Conservation (phyloP, 371 early-diverging fungal genomes). For the Mortierella sp. region DNA sequence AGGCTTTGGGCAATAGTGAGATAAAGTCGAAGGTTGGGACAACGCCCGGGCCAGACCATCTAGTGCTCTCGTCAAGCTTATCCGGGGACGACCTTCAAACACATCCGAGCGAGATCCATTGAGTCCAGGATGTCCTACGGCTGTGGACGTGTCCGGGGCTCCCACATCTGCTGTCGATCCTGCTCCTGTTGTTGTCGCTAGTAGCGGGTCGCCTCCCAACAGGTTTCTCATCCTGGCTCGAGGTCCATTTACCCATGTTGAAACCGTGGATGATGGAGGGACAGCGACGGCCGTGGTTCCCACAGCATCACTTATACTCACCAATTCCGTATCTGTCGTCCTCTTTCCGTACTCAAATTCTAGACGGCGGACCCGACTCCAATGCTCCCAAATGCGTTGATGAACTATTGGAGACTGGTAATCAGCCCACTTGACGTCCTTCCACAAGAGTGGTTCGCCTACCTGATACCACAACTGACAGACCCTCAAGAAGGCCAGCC, state of each 20-base stretch:
- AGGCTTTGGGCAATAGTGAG: slow-evolving; percentile 7
- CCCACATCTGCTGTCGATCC: not conserved
- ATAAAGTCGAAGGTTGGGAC: slow-evolving; percentile 5
- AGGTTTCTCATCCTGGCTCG: slow-evolving; percentile 16
- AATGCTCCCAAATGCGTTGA: slow-evolving; percentile 23
- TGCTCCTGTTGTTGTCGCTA: not conserved
- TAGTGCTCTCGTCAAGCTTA: slow-evolving; percentile 14
- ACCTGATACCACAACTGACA: slow-evolving; percentile 28
- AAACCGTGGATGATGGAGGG: not conserved
- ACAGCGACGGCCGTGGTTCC: not conserved
- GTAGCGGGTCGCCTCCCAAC: slow-evolving; percentile 6
- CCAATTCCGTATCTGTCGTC: slow-evolving; percentile 22
- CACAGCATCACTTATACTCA: not conserved
- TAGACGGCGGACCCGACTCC: slow-evolving; percentile 12
- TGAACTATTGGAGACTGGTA: slow-evolving; percentile 13
- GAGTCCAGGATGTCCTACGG: too few relatives aligned
- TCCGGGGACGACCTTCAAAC: slow-evolving; percentile 13
- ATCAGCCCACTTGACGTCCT: slow-evolving; percentile 18
- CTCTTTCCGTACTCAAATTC: slow-evolving; percentile 28
- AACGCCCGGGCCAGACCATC: slow-evolving; percentile 13
- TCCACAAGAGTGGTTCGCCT: slow-evolving; percentile 28
- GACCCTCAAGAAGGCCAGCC: slow-evolving; percentile 26
- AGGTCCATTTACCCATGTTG: slow-evolving; percentile 11
- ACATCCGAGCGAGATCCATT: too few relatives aligned
- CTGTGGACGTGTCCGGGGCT: not conserved